Conservation (phyloP, 768 basidiomycete species). For the Hygrophoropsis aurantiaca region DNA sequence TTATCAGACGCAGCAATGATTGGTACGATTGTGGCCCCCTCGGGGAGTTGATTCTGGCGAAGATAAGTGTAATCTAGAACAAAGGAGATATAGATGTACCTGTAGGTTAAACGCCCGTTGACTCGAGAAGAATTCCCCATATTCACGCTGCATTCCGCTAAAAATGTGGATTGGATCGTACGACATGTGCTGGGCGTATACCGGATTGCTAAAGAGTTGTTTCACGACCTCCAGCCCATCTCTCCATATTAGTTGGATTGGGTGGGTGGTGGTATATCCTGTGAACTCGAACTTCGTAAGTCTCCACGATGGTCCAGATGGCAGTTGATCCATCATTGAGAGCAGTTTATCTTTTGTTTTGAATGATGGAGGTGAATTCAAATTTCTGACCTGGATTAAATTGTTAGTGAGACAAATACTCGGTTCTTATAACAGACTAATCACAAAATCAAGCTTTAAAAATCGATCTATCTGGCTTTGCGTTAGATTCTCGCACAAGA, state of each 20-base stretch:
- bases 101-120: conserved; percentile 20
- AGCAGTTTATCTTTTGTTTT: conserved; percentile 13
- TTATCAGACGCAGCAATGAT: conserved; percentile 32
- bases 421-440: not conserved
- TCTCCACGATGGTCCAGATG: conserved; percentile 20
- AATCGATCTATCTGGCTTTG: conserved; percentile 25
- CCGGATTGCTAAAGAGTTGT: conserved; percentile 22
- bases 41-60: conserved; percentile 13
- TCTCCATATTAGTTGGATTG: conserved; percentile 21
- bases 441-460: conserved; percentile 27
- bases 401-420: not conserved
- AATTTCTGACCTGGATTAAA: not conserved
- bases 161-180: conserved; percentile 23
- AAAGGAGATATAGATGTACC: conserved; percentile 1
- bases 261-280: conserved; percentile 12
- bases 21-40: conserved; percentile 28
- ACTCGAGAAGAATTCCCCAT: conserved; percentile 18
- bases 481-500: conserved; percentile 19
- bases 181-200: conserved; percentile 11
- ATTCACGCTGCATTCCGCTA: conserved; percentile 18
- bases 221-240: conserved; percentile 26
- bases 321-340: conserved; percentile 17
- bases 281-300: conserved; percentile 4
- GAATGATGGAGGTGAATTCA: conserved; percentile 12
- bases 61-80: too few relatives aligned